Conservation (phyloP, 306 rosid species). For the Ziziphus jujuba region DNA sequence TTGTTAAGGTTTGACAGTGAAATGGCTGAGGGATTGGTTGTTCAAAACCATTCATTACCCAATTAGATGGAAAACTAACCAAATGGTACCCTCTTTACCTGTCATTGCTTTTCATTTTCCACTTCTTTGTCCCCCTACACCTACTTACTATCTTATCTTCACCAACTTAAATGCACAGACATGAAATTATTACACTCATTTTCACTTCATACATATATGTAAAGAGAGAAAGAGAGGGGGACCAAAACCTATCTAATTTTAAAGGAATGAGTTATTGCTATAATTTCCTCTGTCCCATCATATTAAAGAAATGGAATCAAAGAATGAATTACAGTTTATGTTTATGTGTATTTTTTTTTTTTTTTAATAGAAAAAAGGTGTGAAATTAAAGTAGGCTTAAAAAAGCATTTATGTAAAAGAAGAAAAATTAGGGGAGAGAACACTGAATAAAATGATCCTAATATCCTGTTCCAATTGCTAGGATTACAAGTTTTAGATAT, state of each 20-base stretch:
- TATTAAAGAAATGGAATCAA: neutral
- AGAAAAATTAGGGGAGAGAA: no score
- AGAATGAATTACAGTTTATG: no score
- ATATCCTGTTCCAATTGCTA: no score
- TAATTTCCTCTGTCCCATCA: neutral
- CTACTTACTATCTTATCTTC: conserved; percentile 3
- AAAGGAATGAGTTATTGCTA: neutral
- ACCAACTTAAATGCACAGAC: conserved; percentile 1
- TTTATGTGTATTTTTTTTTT: no score
- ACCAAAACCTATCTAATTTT: neutral
- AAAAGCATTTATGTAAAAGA: no score
- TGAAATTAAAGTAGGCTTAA: no score
- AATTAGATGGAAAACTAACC: neutral
- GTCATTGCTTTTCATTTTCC: conserved; percentile 4
- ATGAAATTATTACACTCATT: conserved; percentile 6
- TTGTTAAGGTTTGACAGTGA: no score
- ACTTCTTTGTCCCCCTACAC: conserved; percentile 4
- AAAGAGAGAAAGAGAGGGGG: conserved; percentile 7
- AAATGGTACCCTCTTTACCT: neutral
- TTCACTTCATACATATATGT: neutral
- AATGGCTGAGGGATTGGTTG: no score
- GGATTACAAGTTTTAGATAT: no score
- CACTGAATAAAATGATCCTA: no score
- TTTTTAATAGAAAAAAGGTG: no score
- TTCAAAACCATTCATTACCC: no score